phyloP scores from a whole-genome alignment of 768 basidiomycete genomes.

The Gyrodon lividus region DNA sequence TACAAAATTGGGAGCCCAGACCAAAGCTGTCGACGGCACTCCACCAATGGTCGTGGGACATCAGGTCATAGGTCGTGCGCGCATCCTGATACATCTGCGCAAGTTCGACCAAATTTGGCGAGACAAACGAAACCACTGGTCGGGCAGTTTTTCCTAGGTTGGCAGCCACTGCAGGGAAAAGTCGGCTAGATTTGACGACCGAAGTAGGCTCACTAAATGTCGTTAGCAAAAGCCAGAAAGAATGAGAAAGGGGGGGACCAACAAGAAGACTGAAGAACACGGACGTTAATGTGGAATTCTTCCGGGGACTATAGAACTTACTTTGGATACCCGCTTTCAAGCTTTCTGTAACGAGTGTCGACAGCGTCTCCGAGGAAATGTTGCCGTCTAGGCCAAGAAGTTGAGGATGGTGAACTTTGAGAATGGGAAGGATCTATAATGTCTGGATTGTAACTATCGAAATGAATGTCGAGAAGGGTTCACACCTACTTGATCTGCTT shows the following conservation, averaged over 20 bases:
- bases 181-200: slow-evolving; percentile 67
- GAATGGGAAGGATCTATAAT: slow-evolving; percentile 48
- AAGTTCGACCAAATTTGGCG: slow-evolving; percentile 87
- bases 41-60: slow-evolving; percentile 65
- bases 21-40: slow-evolving; percentile 56
- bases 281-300: slow-evolving; percentile 3
- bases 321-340: slow-evolving; percentile 47
- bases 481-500: slow-evolving; percentile 41
- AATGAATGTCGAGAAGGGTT: not conserved
- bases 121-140: slow-evolving; percentile 65
- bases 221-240: slow-evolving; percentile 4
- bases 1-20: slow-evolving; percentile 65
- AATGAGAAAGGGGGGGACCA: slow-evolving; percentile 24
- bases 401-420: slow-evolving; percentile 48
- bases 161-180: slow-evolving; percentile 61
- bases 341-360: slow-evolving; percentile 52
- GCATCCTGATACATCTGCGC: slow-evolving; percentile 53
- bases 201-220: slow-evolving; percentile 87
- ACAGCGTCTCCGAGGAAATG: slow-evolving; percentile 53
- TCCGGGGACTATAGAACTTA: slow-evolving; percentile 33
- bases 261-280: slow-evolving; percentile 68
- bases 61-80: slow-evolving; percentile 46
- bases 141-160: slow-evolving; percentile 30
- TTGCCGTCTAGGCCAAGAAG: slow-evolving; percentile 81
- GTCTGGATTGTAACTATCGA: not conserved